phyloP scores from a whole-genome alignment of 192 early-diverging fungal species.

The Umbelopsis vinacea region DNA sequence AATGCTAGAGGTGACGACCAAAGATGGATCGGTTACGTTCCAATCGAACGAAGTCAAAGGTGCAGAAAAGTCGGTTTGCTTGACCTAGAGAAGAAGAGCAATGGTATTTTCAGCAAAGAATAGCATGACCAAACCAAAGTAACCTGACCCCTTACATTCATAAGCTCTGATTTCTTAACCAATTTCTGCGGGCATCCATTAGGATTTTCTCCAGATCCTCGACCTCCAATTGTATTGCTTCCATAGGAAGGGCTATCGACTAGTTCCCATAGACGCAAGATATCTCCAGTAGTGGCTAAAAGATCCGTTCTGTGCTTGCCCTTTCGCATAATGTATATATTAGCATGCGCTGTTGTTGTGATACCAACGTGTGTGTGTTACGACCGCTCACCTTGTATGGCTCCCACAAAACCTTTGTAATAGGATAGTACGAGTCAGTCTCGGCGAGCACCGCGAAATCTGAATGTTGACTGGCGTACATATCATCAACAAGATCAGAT shows the following conservation, averaged over 20 bases:
- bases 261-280: slow-evolving; percentile 88
- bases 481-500: slow-evolving; percentile 49
- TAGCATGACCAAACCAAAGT: not conserved
- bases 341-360: slow-evolving; percentile 11
- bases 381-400: slow-evolving; percentile 60
- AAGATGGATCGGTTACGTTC: slow-evolving; percentile 84
- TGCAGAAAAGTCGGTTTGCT: slow-evolving; percentile 79
- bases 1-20: slow-evolving; percentile 91
- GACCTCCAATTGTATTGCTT: slow-evolving; percentile 46
- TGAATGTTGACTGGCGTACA: slow-evolving; percentile 40
- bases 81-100: slow-evolving; percentile 30
- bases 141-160: slow-evolving; percentile 54
- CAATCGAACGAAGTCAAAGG: slow-evolving; percentile 98
- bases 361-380: not conserved
- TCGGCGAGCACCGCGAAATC: slow-evolving; percentile 82
- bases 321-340: slow-evolving; percentile 21
- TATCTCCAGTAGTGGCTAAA: slow-evolving; percentile 88
- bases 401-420: slow-evolving; percentile 91
- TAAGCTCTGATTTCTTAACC: slow-evolving; percentile 54
- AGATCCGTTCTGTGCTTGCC: slow-evolving; percentile 62
- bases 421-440: slow-evolving; percentile 81
- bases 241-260: slow-evolving; percentile 55
- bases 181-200: slow-evolving; percentile 41
- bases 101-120: not conserved
- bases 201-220: slow-evolving; percentile 20